Evolutionary conservation across 129 eudicot genomes (phyloP).

Genomic region (Flaveria brownii): DNA sequence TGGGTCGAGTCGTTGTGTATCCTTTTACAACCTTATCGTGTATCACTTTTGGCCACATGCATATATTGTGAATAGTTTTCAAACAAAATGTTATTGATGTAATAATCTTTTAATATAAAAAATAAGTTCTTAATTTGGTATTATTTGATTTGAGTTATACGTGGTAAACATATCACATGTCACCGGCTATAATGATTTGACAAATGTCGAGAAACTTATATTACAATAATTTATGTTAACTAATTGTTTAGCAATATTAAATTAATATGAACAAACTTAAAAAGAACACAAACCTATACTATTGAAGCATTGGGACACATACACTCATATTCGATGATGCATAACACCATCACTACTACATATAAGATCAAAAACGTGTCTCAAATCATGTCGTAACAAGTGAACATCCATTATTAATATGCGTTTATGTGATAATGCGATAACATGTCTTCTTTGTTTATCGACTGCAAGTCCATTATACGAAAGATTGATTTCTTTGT

Average conservation of each 20-base stretch:
- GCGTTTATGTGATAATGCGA: background rate
- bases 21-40: too few species aligned
- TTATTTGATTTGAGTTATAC: background rate
- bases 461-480: background rate
- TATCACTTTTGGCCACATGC: too few species aligned
- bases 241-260: too few species aligned
- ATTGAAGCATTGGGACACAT: background rate
- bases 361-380: background rate
- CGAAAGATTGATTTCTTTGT: background rate
- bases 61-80: too few species aligned
- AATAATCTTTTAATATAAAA: too few species aligned
- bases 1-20: too few species aligned
- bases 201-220: background rate
- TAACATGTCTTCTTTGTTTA: background rate
- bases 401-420: background rate
- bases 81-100: too few species aligned
- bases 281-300: background rate
- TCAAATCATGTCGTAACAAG: background rate
- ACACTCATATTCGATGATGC: background rate
- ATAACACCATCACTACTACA: background rate
- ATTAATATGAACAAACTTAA: background rate
- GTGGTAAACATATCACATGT: background rate
- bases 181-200: background rate
- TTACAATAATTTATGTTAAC: too few species aligned
- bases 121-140: background rate